phyloP scores from a whole-genome alignment of 2,329 filamentous ascomycete genomes.

The Fusarium pininemorale region DNA sequence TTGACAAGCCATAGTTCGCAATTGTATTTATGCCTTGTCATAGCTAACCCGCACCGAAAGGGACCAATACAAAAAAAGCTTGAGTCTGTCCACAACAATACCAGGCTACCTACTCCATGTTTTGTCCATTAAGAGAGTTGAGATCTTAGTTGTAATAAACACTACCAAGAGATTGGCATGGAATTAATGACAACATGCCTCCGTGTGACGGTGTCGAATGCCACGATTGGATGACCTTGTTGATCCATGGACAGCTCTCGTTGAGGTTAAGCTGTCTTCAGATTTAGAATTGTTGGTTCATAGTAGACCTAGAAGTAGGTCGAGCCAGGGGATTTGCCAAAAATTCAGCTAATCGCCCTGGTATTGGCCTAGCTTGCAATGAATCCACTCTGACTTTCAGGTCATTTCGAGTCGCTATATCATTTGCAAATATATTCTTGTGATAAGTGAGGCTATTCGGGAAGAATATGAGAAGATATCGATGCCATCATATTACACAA shows the following conservation, averaged over 20 bases:
- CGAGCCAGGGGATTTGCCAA: background rate
- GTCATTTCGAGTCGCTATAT: background rate
- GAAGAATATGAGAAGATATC: background rate
- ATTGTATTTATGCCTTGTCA: background rate
- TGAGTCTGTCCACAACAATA: too few species aligned
- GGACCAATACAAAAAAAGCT: too few species aligned
- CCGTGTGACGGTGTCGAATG: too few species aligned
- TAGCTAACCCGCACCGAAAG: background rate
- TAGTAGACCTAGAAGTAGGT: background rate
- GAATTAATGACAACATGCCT: too few species aligned
- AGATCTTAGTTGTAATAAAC: too few species aligned
- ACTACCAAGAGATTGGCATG: too few species aligned
- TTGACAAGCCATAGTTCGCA: background rate
- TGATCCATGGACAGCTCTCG: background rate
- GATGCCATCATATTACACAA: background rate
- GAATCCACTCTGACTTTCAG: background rate
- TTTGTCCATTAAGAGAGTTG: too few species aligned
- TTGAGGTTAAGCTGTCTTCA: background rate
- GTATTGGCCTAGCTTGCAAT: background rate
- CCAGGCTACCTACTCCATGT: too few species aligned
- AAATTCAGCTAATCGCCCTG: background rate
- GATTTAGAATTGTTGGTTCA: background rate
- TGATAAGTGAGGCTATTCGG: background rate
- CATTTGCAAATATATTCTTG: too few species aligned
- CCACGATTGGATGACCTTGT: too few species aligned